Conservation (phyloP, 176 grass and related monocot species). For the Oryza rufipogon region DNA sequence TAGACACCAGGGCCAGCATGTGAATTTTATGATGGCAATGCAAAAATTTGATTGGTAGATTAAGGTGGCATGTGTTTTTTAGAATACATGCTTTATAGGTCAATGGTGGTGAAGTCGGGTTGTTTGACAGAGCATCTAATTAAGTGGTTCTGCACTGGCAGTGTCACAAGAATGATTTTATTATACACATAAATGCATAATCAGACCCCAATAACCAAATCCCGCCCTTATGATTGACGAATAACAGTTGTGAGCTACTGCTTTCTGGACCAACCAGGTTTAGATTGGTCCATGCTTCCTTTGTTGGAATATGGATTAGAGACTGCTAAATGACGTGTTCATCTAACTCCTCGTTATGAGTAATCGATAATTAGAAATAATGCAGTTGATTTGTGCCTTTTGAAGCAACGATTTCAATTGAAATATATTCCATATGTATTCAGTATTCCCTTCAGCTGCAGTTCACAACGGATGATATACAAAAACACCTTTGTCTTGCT, state of each 20-base stretch:
- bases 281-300: not conserved
- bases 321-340: not conserved
- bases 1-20: slow-evolving; percentile 1
- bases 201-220: not conserved
- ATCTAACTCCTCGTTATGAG: not conserved
- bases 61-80: not conserved
- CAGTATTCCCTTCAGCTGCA: not conserved
- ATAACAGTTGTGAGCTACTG: too few species aligned
- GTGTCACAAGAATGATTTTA: not conserved
- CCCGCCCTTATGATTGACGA: too few species aligned
- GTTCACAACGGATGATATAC: slow-evolving; percentile 28
- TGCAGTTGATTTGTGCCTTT: not conserved
- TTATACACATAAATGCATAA: not conserved
- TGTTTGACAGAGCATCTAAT: not conserved
- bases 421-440: not conserved
- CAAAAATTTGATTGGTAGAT: slow-evolving; percentile 8
- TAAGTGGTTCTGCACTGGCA: not conserved
- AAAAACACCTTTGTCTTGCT: slow-evolving; percentile 35
- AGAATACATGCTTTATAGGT: not conserved
- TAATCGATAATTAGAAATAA: not conserved
- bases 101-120: not conserved
- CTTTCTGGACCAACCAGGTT: not conserved
- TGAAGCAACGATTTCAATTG: not conserved
- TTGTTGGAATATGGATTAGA: not conserved
- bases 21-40: not conserved